Evolutionary conservation across 2,329 filamentous ascomycete species (phyloP), one percentile per base, ranked within the genome.

Genomic region (Fusarium xylarioides): DNA sequence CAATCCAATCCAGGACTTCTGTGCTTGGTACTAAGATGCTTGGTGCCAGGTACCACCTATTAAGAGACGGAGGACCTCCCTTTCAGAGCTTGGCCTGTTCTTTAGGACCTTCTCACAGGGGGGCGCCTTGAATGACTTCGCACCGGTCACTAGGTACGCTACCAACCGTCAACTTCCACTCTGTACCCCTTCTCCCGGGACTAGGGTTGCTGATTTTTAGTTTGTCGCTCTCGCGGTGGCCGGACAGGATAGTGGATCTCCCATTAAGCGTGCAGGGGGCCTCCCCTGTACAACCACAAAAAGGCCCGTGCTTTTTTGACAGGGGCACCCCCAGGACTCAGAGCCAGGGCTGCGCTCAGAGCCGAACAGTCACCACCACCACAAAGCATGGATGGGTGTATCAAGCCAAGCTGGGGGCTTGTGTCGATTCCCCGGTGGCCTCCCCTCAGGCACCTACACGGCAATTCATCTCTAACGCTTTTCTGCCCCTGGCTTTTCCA

Each of bases 21-120:
- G 74, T 75, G 66, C 74, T 69, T 68, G 63, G 71, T 70, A 61
- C 71, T 74, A 73, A 70, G 62, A 50, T 64, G 60, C 68, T 76
- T 66, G 74, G 71, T 73, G 71, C 71, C 63, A 72, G 71, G 60
- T 46, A 71, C 68, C 46, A 42, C 37, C 38, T 37, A 61, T 43
- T 57, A 53, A 49, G 46, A 47, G 35, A 59, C 66, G 66, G 59
- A 66, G 66, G 68, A 62, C 68, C 68, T 74, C 72, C 72, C 71
- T 61, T 70, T 73, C 57, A 59, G 67, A 74, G 72, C 49, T 63
- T 74, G 68, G 72, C 46, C 59, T 71, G 40, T 49, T 74, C 66
- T 55, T 67, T 63, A 38, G 50, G 23, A 40, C 50, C 34, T 54
- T 54, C 34, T 54, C 7, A 26, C 50, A 18, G 34, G 23, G 50